A percentile compares a stretch with the other conserved stretches of the same genome.
Conservation (phyloP, 2,329 filamentous ascomycete genomes). For the Rugonectria rugulosa region DNA sequence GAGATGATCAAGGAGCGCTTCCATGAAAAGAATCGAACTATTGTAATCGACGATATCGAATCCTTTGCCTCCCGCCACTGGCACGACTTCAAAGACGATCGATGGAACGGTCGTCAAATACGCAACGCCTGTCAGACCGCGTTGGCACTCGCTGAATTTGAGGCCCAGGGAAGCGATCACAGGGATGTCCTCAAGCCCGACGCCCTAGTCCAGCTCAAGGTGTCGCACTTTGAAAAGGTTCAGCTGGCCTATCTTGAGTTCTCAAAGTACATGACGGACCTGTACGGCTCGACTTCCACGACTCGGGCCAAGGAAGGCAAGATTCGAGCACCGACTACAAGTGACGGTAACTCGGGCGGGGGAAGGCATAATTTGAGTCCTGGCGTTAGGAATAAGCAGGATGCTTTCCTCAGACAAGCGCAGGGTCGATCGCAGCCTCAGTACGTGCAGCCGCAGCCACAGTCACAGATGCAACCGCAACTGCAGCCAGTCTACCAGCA, state of each 20-base stretch:
- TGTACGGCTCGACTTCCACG: not conserved
- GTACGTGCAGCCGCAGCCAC: too few species aligned
- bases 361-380: too few species aligned
- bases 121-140: constrained; percentile 26
- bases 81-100: constrained; percentile 6
- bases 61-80: not conserved
- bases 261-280: constrained; percentile 19
- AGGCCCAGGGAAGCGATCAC: constrained; percentile 6
- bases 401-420: too few species aligned
- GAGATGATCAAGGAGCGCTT: constrained; percentile 30
- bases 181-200: constrained; percentile 10
- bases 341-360: too few species aligned
- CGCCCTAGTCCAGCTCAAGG: constrained; percentile 21
- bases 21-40: not conserved
- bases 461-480: too few species aligned
- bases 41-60: constrained; percentile 16
- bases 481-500: too few species aligned
- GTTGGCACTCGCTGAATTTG: constrained; percentile 15
- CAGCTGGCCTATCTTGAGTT: constrained; percentile 32
- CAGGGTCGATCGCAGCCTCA: too few species aligned
- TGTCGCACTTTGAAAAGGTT: constrained; percentile 30
- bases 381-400: too few species aligned
- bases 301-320: constrained; percentile 2
- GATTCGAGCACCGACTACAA: too few species aligned
- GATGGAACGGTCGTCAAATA: constrained; percentile 44